Evolutionary conservation across 2,329 filamentous ascomycete species (phyloP), one percentile per base, ranked within the genome.

Genomic region (Lasiodiplodia sp.): DNA sequence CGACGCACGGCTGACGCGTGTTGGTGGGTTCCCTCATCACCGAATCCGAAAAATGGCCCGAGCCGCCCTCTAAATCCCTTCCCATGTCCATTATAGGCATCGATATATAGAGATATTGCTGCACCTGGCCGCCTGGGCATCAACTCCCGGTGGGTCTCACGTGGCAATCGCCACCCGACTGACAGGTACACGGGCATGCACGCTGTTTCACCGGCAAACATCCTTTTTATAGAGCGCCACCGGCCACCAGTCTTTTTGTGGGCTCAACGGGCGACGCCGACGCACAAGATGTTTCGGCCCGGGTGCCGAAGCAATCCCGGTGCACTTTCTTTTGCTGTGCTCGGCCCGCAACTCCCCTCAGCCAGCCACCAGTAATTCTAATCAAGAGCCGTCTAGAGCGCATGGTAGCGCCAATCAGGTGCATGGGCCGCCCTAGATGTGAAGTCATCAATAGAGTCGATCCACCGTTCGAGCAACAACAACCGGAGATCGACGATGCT

Each of bases 1-100:
- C 60, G 60, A 5, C 18, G 47, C 23, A 23, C 28, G 16, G 47
- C 4, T 64, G 60, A 38, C 60, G 60, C 60, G 60, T 47, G 47
- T 64, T 52, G 60, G 60, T 31, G 38, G 47, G 23, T 47, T 11
- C 51, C 11, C 10, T n/a, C 31, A 12, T 57, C 14, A 16, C 60
- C 31, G 60, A 49, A 52, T 10, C 28, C 60, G 44, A 34, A 21
- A 38, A 25, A 11, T 16, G 60, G 60, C 47, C 60, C 60, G 60
- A 38, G 44, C 47, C 44, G 47, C 21, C 31, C 12, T 52, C 8
- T 52, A 37, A 38, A 28, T 44, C 58, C 44, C 21, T 51, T 44
- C 16, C 7, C 2, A 4, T 4, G 40, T 21, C 44, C 44, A n/a
- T 14, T 47, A 47, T 47, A 47, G 44, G n/a, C 14, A 11, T 5